These are phyloP conservation scores for Dysphania ambrosioides DNA, from an alignment of 148 eudicot species.

Conservation along the genomic window DNA sequence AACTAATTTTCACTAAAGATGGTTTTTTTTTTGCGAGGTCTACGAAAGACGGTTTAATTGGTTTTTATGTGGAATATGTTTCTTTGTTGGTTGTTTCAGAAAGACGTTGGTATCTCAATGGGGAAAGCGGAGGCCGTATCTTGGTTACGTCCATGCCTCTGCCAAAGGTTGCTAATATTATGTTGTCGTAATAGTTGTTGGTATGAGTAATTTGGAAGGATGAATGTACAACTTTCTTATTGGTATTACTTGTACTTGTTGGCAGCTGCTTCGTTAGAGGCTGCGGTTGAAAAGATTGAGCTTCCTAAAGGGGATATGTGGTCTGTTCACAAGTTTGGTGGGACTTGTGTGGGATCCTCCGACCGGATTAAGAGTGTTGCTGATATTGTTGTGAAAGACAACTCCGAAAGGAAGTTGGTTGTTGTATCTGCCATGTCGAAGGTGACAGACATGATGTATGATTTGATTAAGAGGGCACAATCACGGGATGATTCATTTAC, in stretches of 20 bases:
- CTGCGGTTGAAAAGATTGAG: constrained; percentile 34
- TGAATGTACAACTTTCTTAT: constrained; percentile 11
- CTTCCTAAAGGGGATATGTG: constrained; percentile 77
- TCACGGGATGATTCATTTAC: constrained; percentile 69
- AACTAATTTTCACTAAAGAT: background rate
- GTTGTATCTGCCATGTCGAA: constrained; percentile 99
- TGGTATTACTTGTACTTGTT: constrained; percentile 10
- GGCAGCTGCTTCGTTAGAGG: constrained; percentile 50
- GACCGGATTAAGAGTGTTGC: constrained; percentile 85
- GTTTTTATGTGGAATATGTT: too few species aligned
- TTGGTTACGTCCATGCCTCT: constrained; percentile 17
- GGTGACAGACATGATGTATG: constrained; percentile 99
- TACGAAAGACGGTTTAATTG: too few species aligned
- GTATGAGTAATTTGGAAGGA: background rate
- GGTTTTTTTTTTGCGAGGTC: too few species aligned
- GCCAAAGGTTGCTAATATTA: constrained; percentile 23
- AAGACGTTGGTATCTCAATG: constrained; percentile 24
- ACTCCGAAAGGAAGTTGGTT: constrained; percentile 75
- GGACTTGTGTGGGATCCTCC: constrained; percentile 92
- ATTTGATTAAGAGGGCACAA: constrained; percentile 69
- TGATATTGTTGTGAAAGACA: constrained; percentile 62
- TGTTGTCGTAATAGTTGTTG: background rate
- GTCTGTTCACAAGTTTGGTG: constrained; percentile 98
- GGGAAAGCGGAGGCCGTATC: constrained; percentile 7
- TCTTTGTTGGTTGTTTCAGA: constrained; percentile 23